Base-by-base conservation (phyloP, 2,329 filamentous ascomycete species). In the Fusarium oligoseptatum region DNA sequence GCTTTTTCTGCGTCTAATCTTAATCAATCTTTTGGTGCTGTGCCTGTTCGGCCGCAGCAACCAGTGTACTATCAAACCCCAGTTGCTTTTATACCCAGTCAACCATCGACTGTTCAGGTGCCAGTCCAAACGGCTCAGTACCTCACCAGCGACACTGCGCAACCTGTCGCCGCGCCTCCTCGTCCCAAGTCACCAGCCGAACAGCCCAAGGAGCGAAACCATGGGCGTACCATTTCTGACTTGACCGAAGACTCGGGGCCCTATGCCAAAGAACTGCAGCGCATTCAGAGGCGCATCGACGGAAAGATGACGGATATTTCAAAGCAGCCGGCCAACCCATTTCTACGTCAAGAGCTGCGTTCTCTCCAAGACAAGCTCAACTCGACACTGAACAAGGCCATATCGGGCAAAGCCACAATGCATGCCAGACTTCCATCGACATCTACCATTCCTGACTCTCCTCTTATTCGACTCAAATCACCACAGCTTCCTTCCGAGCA, bases 361-460 rank as follows among this genome's bases (percentile, higher is more conserved):
- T 67, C 52, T n/a, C 71, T 82, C 2, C 82, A 83, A 60, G 63
- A 76, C 41, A 68, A 76, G 50, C 76, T 83, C 27, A 82, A 83
- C 50, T 48, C 60, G 22, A 75, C 76, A 5, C 34, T 83, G 27
- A 80, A 83, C 65, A 67, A 70, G n/a, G 76, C 74, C 8, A 79
- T 77, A 15, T 66, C 68, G 10, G 58, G 57, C 17, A 66, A 68
- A 6, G 68, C 58, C 17, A 37, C n/a, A 6, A 41, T 58, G 3
- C 63, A 63, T 17, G 14, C 50, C 7, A 64, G 41, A 62, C 67
- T 39, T 5, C 15, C 41, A 8, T 62, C 50, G 17, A 14, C 58
- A 14, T 43, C 62, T 22, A 64, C 48, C 17, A 32, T 27, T 24
- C 60, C 58, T 39, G 27, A 50, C 32, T 39, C 39, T 37, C 70